Conservation (phyloP, 2,329 filamentous ascomycete species). For the Boeremia exigua region DNA sequence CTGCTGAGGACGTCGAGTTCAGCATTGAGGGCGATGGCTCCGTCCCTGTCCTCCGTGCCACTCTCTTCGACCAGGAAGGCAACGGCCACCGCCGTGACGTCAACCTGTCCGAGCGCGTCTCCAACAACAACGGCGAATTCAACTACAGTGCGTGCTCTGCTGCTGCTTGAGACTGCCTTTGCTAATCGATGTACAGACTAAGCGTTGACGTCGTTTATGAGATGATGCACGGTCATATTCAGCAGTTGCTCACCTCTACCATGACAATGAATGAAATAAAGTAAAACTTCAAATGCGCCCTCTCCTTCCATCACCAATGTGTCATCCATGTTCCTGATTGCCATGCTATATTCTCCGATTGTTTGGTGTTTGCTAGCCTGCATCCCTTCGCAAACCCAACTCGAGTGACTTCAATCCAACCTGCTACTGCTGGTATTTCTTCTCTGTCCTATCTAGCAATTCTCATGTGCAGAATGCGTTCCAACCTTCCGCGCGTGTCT, state of each 20-base stretch:
- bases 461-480: neutral
- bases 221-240: neutral
- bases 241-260: neutral
- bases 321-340: neutral
- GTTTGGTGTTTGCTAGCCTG: neutral
- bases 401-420: neutral
- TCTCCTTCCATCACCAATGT: neutral
- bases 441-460: neutral
- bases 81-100: constrained; percentile 54
- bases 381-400: neutral
- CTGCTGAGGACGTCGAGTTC: constrained; percentile 57
- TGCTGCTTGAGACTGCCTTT: neutral
- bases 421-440: neutral
- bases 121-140: constrained; percentile 57
- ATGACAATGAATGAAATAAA: constrained; percentile 14
- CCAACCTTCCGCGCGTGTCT: neutral
- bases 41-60: constrained; percentile 61
- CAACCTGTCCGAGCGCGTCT: constrained; percentile 63
- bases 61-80: constrained; percentile 53
- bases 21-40: constrained; percentile 57
- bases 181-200: constrained; percentile 6
- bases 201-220: neutral
- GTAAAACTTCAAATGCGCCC: constrained; percentile 6
- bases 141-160: constrained; percentile 20
- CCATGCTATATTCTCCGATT: neutral